Conservation (phyloP, 164 flowering plant species). For the Nymphaea thermarum region DNA sequence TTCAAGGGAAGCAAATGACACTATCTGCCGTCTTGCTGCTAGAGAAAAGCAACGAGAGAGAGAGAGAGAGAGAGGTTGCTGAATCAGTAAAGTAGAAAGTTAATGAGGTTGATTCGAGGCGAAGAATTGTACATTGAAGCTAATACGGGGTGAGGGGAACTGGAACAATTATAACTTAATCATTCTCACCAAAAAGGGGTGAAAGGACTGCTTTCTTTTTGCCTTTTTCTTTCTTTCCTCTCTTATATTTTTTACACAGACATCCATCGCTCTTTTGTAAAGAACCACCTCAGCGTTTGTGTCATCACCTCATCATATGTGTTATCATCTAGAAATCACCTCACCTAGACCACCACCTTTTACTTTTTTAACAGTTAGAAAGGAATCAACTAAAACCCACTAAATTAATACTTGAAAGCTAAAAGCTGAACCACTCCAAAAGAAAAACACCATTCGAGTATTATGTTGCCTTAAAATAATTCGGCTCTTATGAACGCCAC, state of each 20-base stretch:
- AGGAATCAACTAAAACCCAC: not conserved
- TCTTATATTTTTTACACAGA: not conserved
- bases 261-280: not conserved
- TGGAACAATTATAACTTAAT: not conserved
- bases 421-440: constrained; percentile 1
- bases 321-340: constrained; percentile 1
- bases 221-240: not conserved
- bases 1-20: not conserved
- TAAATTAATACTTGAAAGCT: not conserved
- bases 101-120: not conserved
- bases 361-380: not conserved
- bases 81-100: not conserved
- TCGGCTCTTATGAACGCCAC: not conserved
- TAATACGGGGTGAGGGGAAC: not conserved
- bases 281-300: not conserved
- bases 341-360: constrained; percentile 1
- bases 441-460: not conserved
- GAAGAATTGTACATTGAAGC: not conserved
- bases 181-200: not conserved
- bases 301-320: not conserved
- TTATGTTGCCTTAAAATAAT: not conserved
- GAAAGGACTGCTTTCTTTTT: not conserved
- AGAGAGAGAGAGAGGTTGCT: not conserved
- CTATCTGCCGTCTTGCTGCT: not conserved
- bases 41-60: not conserved